phyloP scores from a whole-genome alignment of 257 asterid species.

The Solanum habrochaites region DNA sequence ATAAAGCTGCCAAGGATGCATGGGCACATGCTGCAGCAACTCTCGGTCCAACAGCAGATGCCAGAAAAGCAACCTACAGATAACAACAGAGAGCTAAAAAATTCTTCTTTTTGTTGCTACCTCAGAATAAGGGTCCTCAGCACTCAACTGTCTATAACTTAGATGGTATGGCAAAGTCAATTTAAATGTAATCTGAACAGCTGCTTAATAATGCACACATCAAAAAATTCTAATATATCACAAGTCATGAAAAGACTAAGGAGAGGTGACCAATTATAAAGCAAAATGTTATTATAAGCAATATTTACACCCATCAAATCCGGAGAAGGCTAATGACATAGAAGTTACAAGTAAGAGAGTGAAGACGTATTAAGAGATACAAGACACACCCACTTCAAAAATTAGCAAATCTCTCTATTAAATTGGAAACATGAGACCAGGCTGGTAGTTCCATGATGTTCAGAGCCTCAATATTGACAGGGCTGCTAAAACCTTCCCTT shows the following conservation, averaged over 20 bases:
- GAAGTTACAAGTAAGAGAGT: not conserved
- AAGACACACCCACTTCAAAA: not conserved
- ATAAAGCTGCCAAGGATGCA: constrained; percentile 63
- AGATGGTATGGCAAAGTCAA: not conserved
- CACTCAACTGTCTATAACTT: not conserved
- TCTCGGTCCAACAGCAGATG: constrained; percentile 91
- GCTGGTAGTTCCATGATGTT: not conserved
- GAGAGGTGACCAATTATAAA: not conserved
- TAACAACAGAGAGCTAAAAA: constrained; percentile 1
- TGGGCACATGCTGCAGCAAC: constrained; percentile 99
- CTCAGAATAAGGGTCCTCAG: not conserved
- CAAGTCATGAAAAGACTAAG: not conserved
- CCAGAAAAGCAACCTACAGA: constrained; percentile 81
- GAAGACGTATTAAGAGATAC: not conserved
- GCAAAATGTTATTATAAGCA: not conserved
- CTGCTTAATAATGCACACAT: not conserved
- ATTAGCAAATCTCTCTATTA: not conserved
- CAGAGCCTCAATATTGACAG: not conserved
- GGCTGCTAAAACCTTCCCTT: not conserved
- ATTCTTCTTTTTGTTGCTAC: not conserved
- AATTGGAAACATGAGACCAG: not conserved
- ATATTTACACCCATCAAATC: not conserved
- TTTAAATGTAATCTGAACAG: not conserved
- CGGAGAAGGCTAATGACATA: not conserved
- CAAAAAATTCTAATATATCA: not conserved